phyloP scores from a whole-genome alignment of 768 basidiomycete genomes.

The Trichaptum fuscoviolaceum region DNA sequence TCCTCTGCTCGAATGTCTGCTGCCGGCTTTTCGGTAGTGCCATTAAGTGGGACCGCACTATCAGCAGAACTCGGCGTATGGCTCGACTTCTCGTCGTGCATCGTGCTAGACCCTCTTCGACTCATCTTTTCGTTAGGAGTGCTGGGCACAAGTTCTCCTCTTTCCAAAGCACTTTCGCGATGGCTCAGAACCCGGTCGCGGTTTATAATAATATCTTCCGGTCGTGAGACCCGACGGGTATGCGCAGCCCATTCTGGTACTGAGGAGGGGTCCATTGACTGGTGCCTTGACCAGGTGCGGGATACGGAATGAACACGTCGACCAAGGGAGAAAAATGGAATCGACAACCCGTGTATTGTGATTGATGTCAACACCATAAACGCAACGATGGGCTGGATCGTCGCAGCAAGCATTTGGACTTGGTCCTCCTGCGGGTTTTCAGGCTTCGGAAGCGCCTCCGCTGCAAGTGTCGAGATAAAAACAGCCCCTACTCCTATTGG shows the following conservation, averaged over 20 bases:
- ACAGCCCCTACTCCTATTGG: slow-evolving; percentile 86
- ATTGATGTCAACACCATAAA: slow-evolving; percentile 95
- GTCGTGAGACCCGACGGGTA: slow-evolving; percentile 62
- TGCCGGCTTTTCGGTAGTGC: slow-evolving; percentile 12
- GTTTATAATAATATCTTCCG: slow-evolving; percentile 81
- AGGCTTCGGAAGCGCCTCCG: slow-evolving; percentile 47
- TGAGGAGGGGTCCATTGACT: slow-evolving; percentile 34
- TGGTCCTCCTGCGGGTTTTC: slow-evolving; percentile 47
- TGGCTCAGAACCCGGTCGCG: slow-evolving; percentile 40
- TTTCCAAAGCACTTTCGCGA: slow-evolving; percentile 44
- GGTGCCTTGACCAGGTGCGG: slow-evolving; percentile 84
- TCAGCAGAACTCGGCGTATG: slow-evolving; percentile 13
- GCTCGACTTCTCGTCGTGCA: slow-evolving; percentile 18
- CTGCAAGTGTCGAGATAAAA: slow-evolving; percentile 86
- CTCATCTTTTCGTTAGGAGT: slow-evolving; percentile 23
- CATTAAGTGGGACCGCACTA: slow-evolving; percentile 11
- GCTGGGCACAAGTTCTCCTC: slow-evolving; percentile 31
- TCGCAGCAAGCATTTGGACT: slow-evolving; percentile 57
- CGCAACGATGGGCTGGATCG: slow-evolving; percentile 89
- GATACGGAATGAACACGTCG: slow-evolving; percentile 87
- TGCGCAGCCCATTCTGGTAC: slow-evolving; percentile 83
- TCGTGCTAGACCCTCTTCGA: slow-evolving; percentile 10
- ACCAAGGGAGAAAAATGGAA: slow-evolving; percentile 91
- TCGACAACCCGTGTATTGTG: slow-evolving; percentile 81
- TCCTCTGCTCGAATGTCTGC: slow-evolving; percentile 18